Evolutionary conservation across 768 basidiomycete species (phyloP).

Genomic region (Suillus sp.): DNA sequence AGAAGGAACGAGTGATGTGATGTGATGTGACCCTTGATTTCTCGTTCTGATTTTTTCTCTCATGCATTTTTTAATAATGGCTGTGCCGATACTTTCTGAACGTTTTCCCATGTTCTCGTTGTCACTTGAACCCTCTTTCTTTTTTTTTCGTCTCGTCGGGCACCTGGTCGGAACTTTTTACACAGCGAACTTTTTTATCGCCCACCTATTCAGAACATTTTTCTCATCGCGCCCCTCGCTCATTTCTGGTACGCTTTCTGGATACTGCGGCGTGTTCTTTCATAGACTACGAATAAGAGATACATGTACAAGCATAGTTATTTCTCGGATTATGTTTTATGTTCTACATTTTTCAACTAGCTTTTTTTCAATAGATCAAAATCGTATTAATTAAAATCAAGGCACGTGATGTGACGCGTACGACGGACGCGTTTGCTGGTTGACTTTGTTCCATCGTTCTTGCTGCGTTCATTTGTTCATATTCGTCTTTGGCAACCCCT

Average conservation of each 20-base stretch:
- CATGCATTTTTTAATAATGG: slow-evolving; percentile 6
- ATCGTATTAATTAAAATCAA: slow-evolving; percentile 7
- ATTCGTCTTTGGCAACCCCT: not conserved
- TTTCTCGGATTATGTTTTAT: not conserved
- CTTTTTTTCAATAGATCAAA: not conserved
- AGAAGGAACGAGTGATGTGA: slow-evolving; percentile 63
- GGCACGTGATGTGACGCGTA: slow-evolving; percentile 8
- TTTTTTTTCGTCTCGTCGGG: slow-evolving; percentile 4
- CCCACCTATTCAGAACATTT: not conserved
- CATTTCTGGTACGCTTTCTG: not conserved
- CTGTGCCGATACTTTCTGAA: not conserved
- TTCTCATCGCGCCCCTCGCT: not conserved
- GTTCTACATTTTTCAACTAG: not conserved
- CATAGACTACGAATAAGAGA: not conserved
- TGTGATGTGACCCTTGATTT: not conserved
- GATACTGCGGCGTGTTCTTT: not conserved
- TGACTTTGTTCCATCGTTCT: not conserved
- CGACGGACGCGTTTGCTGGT: not conserved
- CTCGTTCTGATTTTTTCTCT: not conserved
- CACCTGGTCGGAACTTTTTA: not conserved
- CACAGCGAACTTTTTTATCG: not conserved
- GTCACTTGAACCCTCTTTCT: not conserved
- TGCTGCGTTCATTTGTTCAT: not conserved
- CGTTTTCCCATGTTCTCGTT: not conserved
- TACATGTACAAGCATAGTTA: slow-evolving; percentile 4